Evolutionary conservation across 2,329 filamentous ascomycete species (phyloP), one percentile per base, ranked within the genome.

Genomic region (Orbilia javanica): DNA sequence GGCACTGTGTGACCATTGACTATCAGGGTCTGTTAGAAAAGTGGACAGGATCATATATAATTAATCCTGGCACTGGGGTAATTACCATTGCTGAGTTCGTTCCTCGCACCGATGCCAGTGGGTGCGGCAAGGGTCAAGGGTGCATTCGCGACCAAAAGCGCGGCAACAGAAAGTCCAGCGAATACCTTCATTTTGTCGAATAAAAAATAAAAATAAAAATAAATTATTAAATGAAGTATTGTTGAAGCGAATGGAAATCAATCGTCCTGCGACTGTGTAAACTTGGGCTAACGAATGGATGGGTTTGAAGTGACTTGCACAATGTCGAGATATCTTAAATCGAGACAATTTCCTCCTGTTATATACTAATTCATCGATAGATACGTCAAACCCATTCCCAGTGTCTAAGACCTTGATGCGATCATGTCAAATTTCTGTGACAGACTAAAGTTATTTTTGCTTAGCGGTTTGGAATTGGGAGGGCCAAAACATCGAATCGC

Each of bases 201-300:
- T 57, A 42, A 13, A 27, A 10, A 44, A 6, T 4, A 4, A n/a
- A 42, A 42, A 42, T n/a, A 55, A 36, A 60, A 39, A 39, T 39
- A 60, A n/a, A 42, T 13, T 39, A 42, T 60, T 39, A 42, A 42
- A 22, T 0, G 55, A 27, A n/a, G 20, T 60, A 25, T 42, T 25
- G 18, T 60, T 6, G 34, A 29, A 27, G 34, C 1, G 55, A 60
- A 60, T 42, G 7, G 55, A 39, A 57, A 39, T 42, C 34, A 60
- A 42, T 60, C 55, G 55, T 42, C 55, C 55, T 15, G 55, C 55
- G 55, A 60, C 34, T 60, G 55, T 36, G 55, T 57, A 57, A 57
- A 5, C 18, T 31, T 53, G 15, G 50, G 48, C 29, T 57, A 57
- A 57, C 52, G 52, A 57, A 20, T 57, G 52, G 22, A 36, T 57